Percentiles rank a stretch among this genome's conserved stretches.
Evolutionary conservation across 495 filamentous ascomycete genomes (phyloP).

Genomic region (Talaromyces wortmannii): DNA sequence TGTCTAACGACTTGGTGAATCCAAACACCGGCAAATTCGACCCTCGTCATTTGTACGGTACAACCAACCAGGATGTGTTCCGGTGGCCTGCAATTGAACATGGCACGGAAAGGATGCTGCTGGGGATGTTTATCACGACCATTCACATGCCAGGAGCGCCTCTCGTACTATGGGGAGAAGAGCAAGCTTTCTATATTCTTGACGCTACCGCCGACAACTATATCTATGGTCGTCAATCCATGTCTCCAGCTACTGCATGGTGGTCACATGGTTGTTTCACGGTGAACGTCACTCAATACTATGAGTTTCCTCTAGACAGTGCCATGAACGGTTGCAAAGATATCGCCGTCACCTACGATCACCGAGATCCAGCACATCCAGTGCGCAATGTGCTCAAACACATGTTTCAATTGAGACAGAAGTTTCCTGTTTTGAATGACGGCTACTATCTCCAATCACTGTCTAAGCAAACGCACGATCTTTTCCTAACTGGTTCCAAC

Average conservation of each 20-base stretch:
- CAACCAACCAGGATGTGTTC: conserved; percentile 70
- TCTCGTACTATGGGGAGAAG: conserved; percentile 61
- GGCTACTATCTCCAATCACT: conserved; percentile 55
- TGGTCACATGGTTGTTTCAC: conserved; percentile 62
- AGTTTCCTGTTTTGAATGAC: conserved; percentile 56
- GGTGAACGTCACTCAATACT: conserved; percentile 48
- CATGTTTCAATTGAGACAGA: conserved; percentile 56
- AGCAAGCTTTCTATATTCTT: conserved; percentile 61
- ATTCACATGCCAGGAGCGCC: conserved; percentile 62
- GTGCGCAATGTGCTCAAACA: conserved; percentile 60
- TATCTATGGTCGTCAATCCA: conserved; percentile 62
- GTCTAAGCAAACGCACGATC: conserved; percentile 49
- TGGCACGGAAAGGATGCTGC: conserved; percentile 54
- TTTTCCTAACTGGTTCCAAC: conserved; percentile 47
- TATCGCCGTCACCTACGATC: conserved; percentile 50
- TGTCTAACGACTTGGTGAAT: conserved; percentile 60
- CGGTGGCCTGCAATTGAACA: conserved; percentile 62
- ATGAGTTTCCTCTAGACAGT: conserved; percentile 50
- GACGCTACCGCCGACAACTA: conserved; percentile 65
- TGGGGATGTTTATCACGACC: conserved; percentile 59
- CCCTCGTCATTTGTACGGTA: conserved; percentile 64
- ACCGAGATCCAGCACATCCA: conserved; percentile 63
- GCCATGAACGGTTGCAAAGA: conserved; percentile 55
- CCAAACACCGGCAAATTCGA: conserved; percentile 61
- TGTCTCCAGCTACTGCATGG: conserved; percentile 63